Conservation (phyloP, 2,329 filamentous ascomycete species). For the Pseudopithomyces maydicus region DNA sequence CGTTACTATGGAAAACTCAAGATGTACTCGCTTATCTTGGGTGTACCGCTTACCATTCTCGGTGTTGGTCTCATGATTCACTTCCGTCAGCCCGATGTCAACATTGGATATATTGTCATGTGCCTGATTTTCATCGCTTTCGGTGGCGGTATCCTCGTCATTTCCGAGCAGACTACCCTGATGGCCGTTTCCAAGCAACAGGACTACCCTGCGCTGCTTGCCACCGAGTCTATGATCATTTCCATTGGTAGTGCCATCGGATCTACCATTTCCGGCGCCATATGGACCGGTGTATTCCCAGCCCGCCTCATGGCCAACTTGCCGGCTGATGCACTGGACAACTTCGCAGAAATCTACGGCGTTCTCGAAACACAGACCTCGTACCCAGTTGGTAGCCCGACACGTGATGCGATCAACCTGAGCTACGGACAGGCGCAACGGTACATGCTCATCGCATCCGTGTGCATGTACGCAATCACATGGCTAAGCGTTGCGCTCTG, state of each 20-base stretch:
- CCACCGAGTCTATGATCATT: slow-evolving; percentile 63
- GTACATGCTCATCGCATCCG: slow-evolving; percentile 44
- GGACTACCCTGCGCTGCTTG: slow-evolving; percentile 38
- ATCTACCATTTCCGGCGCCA: slow-evolving; percentile 63
- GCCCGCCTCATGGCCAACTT: slow-evolving; percentile 53
- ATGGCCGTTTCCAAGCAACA: slow-evolving; percentile 41
- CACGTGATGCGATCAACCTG: slow-evolving; percentile 50
- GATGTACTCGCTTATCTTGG: slow-evolving; percentile 32
- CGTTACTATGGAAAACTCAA: slow-evolving; percentile 38
- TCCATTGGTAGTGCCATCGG: slow-evolving; percentile 57
- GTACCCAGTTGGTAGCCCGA: slow-evolving; percentile 57
- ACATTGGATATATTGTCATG: slow-evolving; percentile 43
- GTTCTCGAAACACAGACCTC: slow-evolving; percentile 59
- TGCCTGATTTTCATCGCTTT: slow-evolving; percentile 44
- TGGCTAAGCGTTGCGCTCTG: slow-evolving; percentile 31
- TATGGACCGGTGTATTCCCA: slow-evolving; percentile 67
- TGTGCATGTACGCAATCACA: slow-evolving; percentile 31
- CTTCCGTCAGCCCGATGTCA: slow-evolving; percentile 42
- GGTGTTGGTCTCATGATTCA: slow-evolving; percentile 45
- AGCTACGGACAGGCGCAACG: slow-evolving; percentile 44
- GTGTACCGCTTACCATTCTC: slow-evolving; percentile 38
- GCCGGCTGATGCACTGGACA: slow-evolving; percentile 50
- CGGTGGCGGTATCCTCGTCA: slow-evolving; percentile 40
- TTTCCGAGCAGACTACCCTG: slow-evolving; percentile 39
- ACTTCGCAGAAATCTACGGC: slow-evolving; percentile 53